Percentiles rank a stretch among this genome's conserved stretches.
Evolutionary conservation across 2,329 filamentous ascomycete genomes (phyloP).

Genomic region (Pyricularia sp.): DNA sequence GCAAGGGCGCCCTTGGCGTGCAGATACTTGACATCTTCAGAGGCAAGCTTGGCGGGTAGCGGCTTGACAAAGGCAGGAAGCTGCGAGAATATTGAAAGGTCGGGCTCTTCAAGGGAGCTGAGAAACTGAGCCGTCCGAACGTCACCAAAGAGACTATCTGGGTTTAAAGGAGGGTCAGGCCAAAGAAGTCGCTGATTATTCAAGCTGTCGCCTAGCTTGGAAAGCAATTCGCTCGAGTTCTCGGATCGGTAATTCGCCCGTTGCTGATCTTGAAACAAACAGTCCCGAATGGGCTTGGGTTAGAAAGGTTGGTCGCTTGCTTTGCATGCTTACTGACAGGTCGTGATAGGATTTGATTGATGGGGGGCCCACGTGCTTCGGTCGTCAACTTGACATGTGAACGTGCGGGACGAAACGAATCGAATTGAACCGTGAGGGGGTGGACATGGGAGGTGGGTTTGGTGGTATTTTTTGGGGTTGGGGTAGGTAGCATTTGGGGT

Average conservation of each 20-base stretch:
- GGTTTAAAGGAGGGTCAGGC: constrained; percentile 16
- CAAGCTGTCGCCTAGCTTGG: constrained; percentile 18
- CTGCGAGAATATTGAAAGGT: constrained; percentile 25
- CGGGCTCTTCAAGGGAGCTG: constrained; percentile 33
- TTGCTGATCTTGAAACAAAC: constrained; percentile 9
- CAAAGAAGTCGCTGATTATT: constrained; percentile 19
- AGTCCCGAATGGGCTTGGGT: background rate
- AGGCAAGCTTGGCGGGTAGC: constrained; percentile 60
- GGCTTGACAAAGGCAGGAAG: constrained; percentile 63
- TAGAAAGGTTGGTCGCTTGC: background rate
- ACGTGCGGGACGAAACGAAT: background rate
- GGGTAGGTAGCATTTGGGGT: constrained; percentile 1
- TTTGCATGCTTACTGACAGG: too few species aligned
- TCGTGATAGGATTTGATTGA: background rate
- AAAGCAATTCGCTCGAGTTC: constrained; percentile 7
- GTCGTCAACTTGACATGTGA: background rate
- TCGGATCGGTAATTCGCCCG: constrained; percentile 7
- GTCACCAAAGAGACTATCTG: constrained; percentile 22
- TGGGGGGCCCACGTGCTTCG: background rate
- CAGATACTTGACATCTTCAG: constrained; percentile 74
- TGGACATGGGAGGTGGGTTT: constrained; percentile 4
- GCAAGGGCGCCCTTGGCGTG: constrained; percentile 72
- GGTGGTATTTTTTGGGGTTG: constrained; percentile 10
- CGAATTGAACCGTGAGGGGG: background rate
- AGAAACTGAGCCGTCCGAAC: constrained; percentile 28